A percentile compares a stretch with the other conserved stretches of the same genome.
Evolutionary conservation across 2,329 filamentous ascomycete species (phyloP).

Genomic region (Phaeosphaeriaceae sp.): DNA sequence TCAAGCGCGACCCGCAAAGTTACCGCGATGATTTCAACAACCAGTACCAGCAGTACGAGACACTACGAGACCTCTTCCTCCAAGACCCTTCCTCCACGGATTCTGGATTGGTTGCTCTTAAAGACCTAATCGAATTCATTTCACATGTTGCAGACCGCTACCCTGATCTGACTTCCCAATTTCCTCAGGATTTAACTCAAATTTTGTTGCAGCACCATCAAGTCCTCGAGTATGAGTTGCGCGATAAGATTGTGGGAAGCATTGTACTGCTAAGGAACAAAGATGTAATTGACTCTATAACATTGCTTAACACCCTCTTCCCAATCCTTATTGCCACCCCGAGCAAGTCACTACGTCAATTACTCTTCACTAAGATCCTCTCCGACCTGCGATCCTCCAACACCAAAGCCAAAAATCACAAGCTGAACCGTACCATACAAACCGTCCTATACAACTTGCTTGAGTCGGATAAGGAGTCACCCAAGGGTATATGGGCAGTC

Average conservation of each 20-base stretch:
- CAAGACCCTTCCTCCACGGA: slow-evolving; percentile 79
- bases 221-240: slow-evolving; percentile 78
- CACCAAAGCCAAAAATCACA: slow-evolving; percentile 86
- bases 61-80: slow-evolving; percentile 89
- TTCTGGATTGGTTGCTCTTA: slow-evolving; percentile 80
- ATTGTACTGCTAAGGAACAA: slow-evolving; percentile 88
- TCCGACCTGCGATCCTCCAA: slow-evolving; percentile 90
- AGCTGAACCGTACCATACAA: slow-evolving; percentile 90
- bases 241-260: slow-evolving; percentile 93
- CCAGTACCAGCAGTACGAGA: slow-evolving; percentile 91
- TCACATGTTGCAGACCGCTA: slow-evolving; percentile 95
- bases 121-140: slow-evolving; percentile 91
- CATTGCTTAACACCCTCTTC: slow-evolving; percentile 87
- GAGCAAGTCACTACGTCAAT: slow-evolving; percentile 83
- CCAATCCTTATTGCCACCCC: slow-evolving; percentile 90
- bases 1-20: slow-evolving; percentile 84
- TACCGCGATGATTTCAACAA: slow-evolving; percentile 88
- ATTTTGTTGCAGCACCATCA: slow-evolving; percentile 85
- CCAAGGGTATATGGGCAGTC: slow-evolving; percentile 92
- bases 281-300: slow-evolving; percentile 83
- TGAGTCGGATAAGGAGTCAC: slow-evolving; percentile 80
- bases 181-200: slow-evolving; percentile 79
- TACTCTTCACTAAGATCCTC: slow-evolving; percentile 89
- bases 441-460: slow-evolving; percentile 92
- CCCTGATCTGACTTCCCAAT: slow-evolving; percentile 76